Percentiles rank a stretch among this genome's conserved stretches.
Evolutionary conservation across 345 rosid genomes (phyloP).

Genomic region (Gossypium turneri): DNA sequence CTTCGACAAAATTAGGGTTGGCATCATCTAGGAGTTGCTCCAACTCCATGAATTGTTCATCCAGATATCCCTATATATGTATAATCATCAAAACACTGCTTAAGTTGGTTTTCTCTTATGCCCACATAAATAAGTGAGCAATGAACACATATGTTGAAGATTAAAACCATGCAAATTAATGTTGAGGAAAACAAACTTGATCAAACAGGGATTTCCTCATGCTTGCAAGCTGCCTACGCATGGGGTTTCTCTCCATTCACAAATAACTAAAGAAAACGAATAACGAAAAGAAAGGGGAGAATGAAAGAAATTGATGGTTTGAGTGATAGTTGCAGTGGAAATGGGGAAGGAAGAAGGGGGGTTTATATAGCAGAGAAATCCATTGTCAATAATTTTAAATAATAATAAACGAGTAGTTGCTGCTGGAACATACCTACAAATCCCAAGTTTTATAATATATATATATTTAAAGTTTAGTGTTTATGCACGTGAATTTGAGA

Average conservation of each 20-base stretch:
- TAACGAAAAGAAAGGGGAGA: neutral
- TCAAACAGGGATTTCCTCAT: slow-evolving; percentile 64
- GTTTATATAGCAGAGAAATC: slow-evolving; percentile 26
- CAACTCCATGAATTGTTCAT: slow-evolving; percentile 63
- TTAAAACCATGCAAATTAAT: too few species aligned
- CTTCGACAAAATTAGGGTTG: slow-evolving; percentile 73
- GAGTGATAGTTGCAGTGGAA: neutral
- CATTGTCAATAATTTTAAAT: neutral
- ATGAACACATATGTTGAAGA: too few species aligned
- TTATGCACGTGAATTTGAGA: too few species aligned
- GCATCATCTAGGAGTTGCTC: slow-evolving; percentile 74
- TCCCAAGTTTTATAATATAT: too few species aligned
- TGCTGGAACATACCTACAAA: too few species aligned
- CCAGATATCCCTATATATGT: slow-evolving; percentile 32
- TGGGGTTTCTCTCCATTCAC: slow-evolving; percentile 38
- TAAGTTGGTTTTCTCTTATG: too few species aligned
- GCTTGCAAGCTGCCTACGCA: slow-evolving; percentile 45
- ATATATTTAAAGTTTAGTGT: too few species aligned
- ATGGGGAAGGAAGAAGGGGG: neutral
- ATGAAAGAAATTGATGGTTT: neutral
- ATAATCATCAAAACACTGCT: too few species aligned
- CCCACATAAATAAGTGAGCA: too few species aligned
- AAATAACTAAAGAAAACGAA: slow-evolving; percentile 7
- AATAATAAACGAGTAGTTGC: too few species aligned
- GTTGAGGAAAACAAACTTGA: slow-evolving; percentile 35